A percentile compares a stretch with the other conserved stretches of the same genome.
Conservation (phyloP, 768 basidiomycete genomes). For the Tylopilus intermedius region DNA sequence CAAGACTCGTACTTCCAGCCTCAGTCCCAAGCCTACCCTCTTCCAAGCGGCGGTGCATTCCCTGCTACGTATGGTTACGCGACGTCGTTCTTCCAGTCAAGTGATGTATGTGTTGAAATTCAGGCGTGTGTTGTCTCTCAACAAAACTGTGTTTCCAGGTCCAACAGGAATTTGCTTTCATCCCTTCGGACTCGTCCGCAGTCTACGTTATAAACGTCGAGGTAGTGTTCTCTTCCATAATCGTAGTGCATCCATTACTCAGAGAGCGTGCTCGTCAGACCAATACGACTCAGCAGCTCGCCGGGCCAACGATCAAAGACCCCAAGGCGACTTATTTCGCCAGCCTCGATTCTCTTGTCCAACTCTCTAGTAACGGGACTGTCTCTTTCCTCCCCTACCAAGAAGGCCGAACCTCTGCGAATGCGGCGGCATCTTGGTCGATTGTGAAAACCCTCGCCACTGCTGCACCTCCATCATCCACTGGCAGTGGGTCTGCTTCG, state of each 20-base stretch:
- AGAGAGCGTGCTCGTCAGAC: conserved; percentile 32
- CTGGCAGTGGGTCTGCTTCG: conserved; percentile 18
- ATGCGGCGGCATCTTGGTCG: conserved; percentile 47
- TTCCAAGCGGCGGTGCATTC: conserved; percentile 45
- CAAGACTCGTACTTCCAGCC: conserved; percentile 75
- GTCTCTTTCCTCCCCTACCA: conserved; percentile 60
- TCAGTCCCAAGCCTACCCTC: conserved; percentile 52
- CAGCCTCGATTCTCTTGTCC: conserved; percentile 55
- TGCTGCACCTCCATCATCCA: conserved; percentile 35
- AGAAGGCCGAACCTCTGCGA: conserved; percentile 38
- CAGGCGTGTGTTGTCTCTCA: not conserved
- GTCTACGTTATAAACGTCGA: conserved; percentile 74
- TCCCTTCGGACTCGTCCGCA: conserved; percentile 66
- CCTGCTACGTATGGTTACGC: conserved; percentile 66
- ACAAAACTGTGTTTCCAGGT: conserved; percentile 34
- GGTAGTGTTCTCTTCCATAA: conserved; percentile 29
- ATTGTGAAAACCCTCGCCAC: conserved; percentile 40
- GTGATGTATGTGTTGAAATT: conserved; percentile 38
- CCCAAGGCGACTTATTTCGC: conserved; percentile 60
- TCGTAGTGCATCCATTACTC: not conserved
- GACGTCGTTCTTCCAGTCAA: conserved; percentile 60
- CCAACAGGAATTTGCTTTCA: conserved; percentile 71
- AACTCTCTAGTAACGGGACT: conserved; percentile 57
- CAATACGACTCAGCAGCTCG: conserved; percentile 59
- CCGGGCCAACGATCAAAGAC: conserved; percentile 59